phyloP scores from a whole-genome alignment of 805 yeast genomes.

The Ogataea glucozyma region DNA sequence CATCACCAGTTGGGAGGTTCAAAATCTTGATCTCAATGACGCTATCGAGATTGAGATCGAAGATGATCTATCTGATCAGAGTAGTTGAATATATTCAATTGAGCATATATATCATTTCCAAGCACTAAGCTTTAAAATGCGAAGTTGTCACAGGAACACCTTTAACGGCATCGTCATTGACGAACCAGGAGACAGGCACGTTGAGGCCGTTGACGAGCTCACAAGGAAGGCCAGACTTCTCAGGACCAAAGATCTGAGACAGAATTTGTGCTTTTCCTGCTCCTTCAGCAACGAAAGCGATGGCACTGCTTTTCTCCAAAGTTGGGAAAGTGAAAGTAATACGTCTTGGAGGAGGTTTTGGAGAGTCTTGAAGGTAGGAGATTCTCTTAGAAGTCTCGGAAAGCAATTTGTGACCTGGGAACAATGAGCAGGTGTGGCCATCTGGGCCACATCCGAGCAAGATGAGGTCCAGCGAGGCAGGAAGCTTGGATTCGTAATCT shows the following conservation, averaged over 20 bases:
- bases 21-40: conserved; percentile 30
- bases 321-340: conserved; percentile 85
- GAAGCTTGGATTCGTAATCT: conserved; percentile 61
- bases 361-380: conserved; percentile 74
- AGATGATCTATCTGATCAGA: conserved; percentile 18
- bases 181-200: conserved; percentile 76
- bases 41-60: conserved; percentile 28
- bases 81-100: conserved; percentile 7
- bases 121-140: conserved; percentile 3
- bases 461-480: conserved; percentile 61
- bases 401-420: conserved; percentile 79
- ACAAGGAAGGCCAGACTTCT: conserved; percentile 57
- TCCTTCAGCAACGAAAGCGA: conserved; percentile 90
- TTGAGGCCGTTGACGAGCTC: conserved; percentile 66
- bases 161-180: conserved; percentile 71
- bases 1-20: conserved; percentile 32
- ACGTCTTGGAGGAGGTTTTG: conserved; percentile 93
- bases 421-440: conserved; percentile 91
- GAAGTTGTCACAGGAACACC: conserved; percentile 46
- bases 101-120: neutral
- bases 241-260: conserved; percentile 62
- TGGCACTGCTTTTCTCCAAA: conserved; percentile 49
- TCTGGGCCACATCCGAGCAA: conserved; percentile 93
- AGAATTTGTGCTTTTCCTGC: conserved; percentile 75
- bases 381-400: conserved; percentile 53